Evolutionary conservation across 768 basidiomycete genomes (phyloP).

Genomic region (Hygrophorus pudorinus): DNA sequence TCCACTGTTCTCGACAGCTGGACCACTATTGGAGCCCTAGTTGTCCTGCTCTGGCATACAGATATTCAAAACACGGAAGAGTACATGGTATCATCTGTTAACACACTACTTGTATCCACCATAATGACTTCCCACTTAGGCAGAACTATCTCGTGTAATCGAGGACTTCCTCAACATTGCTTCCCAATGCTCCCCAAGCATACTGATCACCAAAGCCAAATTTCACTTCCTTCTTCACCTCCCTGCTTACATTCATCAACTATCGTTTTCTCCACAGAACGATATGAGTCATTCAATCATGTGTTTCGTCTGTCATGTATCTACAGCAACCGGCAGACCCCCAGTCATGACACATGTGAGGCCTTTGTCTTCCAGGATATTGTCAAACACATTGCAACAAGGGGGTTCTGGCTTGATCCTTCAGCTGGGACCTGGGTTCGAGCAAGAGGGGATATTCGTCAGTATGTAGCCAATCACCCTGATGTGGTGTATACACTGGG

Average conservation of each 20-base stretch:
- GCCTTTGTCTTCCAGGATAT: constrained; percentile 17
- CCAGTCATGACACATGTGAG: constrained; percentile 24
- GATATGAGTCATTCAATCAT: constrained; percentile 29
- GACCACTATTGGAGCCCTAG: constrained; percentile 13
- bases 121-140: too few species aligned
- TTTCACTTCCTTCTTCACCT: constrained; percentile 24
- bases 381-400: constrained; percentile 23
- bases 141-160: constrained; percentile 13
- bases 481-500: too few species aligned
- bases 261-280: constrained; percentile 24
- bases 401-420: constrained; percentile 27
- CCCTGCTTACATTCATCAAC: constrained; percentile 16
- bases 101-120: background rate
- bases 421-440: too few species aligned
- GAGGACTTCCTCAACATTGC: constrained; percentile 11
- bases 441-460: too few species aligned
- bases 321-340: constrained; percentile 24
- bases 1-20: constrained; percentile 12
- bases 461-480: too few species aligned
- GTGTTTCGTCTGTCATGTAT: constrained; percentile 26
- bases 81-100: constrained; percentile 13
- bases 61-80: constrained; percentile 14
- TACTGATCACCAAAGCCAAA: constrained; percentile 19
- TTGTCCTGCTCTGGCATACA: constrained; percentile 19
- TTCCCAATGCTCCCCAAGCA: constrained; percentile 14